Percentiles rank a stretch among this genome's conserved stretches.
Evolutionary conservation across 345 rosid genomes (phyloP).

Genomic region (Pistacia atlantica): DNA sequence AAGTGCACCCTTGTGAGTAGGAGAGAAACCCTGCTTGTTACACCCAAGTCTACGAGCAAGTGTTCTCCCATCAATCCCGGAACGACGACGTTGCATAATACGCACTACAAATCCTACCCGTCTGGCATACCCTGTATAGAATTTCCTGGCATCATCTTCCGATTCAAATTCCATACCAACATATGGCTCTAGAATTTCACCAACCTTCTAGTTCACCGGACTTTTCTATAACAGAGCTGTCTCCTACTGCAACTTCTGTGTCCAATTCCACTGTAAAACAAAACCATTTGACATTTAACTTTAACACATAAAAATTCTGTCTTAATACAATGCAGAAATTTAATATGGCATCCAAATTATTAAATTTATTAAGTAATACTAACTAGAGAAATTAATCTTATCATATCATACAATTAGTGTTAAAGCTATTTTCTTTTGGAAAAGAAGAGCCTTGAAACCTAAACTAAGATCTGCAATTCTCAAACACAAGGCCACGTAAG

Average conservation of each 20-base stretch:
- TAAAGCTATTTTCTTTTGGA: background rate
- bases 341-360: background rate
- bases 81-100: slow-evolving; percentile 79
- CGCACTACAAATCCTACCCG: slow-evolving; percentile 70
- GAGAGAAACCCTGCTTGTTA: slow-evolving; percentile 83
- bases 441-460: background rate
- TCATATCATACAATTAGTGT: background rate
- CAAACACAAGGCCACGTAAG: background rate
- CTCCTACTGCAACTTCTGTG: slow-evolving; percentile 30
- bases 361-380: background rate
- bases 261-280: slow-evolving; percentile 54
- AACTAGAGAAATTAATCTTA: background rate
- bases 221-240: slow-evolving; percentile 43
- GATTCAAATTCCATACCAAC: slow-evolving; percentile 85
- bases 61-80: slow-evolving; percentile 74
- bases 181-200: slow-evolving; percentile 52
- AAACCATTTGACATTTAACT: slow-evolving; percentile 8
- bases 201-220: slow-evolving; percentile 31
- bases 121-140: slow-evolving; percentile 67
- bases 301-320: background rate
- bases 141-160: slow-evolving; percentile 71
- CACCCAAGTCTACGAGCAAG: slow-evolving; percentile 87
- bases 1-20: slow-evolving; percentile 37
- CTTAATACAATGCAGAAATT: background rate
- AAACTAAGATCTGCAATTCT: background rate